phyloP scores from a whole-genome alignment of 306 rosid species.

The Fragaria vesca region DNA sequence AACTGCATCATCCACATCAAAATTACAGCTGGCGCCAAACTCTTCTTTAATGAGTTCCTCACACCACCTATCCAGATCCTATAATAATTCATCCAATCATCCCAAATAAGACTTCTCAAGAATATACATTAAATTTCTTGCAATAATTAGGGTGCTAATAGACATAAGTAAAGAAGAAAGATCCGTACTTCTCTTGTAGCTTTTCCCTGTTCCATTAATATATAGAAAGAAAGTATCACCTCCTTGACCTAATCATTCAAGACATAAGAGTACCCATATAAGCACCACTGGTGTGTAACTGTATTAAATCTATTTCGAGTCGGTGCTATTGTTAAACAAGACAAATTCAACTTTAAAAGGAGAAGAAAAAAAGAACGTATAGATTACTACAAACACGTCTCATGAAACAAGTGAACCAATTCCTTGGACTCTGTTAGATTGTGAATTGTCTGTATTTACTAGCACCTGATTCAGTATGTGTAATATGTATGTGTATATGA shows the following conservation, averaged over 20 bases:
- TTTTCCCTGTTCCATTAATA: slow-evolving; percentile 95
- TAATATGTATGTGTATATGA: background rate
- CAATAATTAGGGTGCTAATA: background rate
- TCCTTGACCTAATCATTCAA: slow-evolving; percentile 76
- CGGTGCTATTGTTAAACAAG: background rate
- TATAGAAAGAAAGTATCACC: slow-evolving; percentile 81
- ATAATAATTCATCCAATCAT: slow-evolving; percentile 6
- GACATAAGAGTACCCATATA: background rate
- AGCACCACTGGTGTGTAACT: background rate
- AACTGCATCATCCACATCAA: slow-evolving; percentile 94
- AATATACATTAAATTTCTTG: background rate
- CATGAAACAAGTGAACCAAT: background rate
- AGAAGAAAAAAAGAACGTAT: background rate
- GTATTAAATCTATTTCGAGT: background rate
- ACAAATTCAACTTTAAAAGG: background rate
- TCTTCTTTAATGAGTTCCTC: slow-evolving; percentile 85
- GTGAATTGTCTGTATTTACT: background rate
- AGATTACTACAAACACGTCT: background rate
- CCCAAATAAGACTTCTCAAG: slow-evolving; percentile 1
- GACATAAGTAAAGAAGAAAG: slow-evolving; percentile 21
- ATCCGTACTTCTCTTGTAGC: slow-evolving; percentile 66
- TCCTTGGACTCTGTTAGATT: background rate
- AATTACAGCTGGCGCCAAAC: slow-evolving; percentile 69
- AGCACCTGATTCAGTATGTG: background rate
- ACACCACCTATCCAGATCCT: slow-evolving; percentile 89